phyloP scores from a whole-genome alignment of 345 rosid genomes.

The Populus tremula region DNA sequence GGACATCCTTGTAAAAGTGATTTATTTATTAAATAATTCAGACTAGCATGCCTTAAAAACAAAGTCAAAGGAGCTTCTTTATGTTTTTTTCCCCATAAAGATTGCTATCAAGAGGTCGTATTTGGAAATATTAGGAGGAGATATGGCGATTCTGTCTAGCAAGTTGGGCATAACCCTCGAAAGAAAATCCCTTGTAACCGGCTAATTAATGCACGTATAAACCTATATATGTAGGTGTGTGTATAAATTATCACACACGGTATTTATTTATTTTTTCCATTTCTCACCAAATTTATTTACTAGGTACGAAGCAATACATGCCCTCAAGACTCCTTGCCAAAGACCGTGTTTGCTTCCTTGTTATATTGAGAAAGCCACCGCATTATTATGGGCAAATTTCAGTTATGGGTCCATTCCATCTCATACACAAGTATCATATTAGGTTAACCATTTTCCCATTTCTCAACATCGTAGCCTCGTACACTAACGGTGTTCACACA shows the following conservation, averaged over 20 bases:
- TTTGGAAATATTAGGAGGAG: too few species aligned
- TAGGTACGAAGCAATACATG: neutral
- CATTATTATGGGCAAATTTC: constrained; percentile 15
- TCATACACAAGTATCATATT: constrained; percentile 13
- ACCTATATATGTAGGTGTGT: too few species aligned
- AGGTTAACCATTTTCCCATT: constrained; percentile 22
- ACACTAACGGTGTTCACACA: neutral
- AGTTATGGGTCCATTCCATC: constrained; percentile 37
- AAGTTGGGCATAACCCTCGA: neutral
- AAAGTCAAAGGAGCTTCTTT: neutral
- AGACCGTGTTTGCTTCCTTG: neutral
- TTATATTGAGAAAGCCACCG: neutral
- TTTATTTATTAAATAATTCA: constrained; percentile 9
- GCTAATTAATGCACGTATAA: neutral
- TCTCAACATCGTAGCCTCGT: constrained; percentile 4
- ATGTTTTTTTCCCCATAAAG: neutral
- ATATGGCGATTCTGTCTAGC: neutral
- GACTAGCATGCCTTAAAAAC: neutral
- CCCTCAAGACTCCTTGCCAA: neutral
- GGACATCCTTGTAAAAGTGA: constrained; percentile 13
- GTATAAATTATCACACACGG: neutral
- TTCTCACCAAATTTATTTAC: neutral
- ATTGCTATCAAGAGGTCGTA: neutral
- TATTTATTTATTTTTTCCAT: neutral
- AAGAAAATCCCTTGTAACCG: neutral